These are phyloP conservation scores for Hsuehochloa calcarea DNA, from an alignment of 176 grass and related monocot genomes.

Conservation along the genomic window DNA sequence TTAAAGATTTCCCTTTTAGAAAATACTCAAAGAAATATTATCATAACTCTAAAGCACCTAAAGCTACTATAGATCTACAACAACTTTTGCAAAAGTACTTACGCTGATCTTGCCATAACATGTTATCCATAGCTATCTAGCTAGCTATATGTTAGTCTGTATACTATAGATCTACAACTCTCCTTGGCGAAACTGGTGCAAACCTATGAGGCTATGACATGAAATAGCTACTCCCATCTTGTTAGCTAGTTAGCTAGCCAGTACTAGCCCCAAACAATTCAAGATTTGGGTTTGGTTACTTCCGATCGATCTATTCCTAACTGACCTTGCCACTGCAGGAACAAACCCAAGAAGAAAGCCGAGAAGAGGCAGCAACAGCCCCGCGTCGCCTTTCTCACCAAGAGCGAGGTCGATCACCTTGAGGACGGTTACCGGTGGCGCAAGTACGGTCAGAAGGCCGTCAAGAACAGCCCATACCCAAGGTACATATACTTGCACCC, in stretches of 20 bases:
- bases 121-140: constrained; percentile 1
- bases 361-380: constrained; percentile 73
- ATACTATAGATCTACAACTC: constrained; percentile 21
- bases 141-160: not conserved
- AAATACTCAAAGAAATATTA: constrained; percentile 15
- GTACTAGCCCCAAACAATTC: not conserved
- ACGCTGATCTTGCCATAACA: constrained; percentile 21
- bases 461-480: constrained; percentile 98
- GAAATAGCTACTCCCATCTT: constrained; percentile 33
- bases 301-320: not conserved
- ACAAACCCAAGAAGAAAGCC: constrained; percentile 71
- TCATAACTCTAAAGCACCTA: constrained; percentile 12
- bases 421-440: constrained; percentile 98
- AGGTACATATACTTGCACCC: constrained; percentile 43
- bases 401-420: constrained; percentile 96
- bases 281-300: constrained; percentile 1
- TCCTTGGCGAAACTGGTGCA: constrained; percentile 17
- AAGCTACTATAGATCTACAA: constrained; percentile 1
- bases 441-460: constrained; percentile 98
- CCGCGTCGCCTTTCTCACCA: constrained; percentile 86
- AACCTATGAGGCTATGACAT: not conserved
- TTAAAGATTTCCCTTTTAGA: not conserved
- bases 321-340: constrained; percentile 32
- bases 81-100: not conserved
- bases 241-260: constrained; percentile 5